A percentile compares a stretch with the other conserved stretches of the same genome.
These are phyloP conservation scores for Prunus dulcis DNA, from an alignment of 306 rosid genomes.

Conservation along the genomic window DNA sequence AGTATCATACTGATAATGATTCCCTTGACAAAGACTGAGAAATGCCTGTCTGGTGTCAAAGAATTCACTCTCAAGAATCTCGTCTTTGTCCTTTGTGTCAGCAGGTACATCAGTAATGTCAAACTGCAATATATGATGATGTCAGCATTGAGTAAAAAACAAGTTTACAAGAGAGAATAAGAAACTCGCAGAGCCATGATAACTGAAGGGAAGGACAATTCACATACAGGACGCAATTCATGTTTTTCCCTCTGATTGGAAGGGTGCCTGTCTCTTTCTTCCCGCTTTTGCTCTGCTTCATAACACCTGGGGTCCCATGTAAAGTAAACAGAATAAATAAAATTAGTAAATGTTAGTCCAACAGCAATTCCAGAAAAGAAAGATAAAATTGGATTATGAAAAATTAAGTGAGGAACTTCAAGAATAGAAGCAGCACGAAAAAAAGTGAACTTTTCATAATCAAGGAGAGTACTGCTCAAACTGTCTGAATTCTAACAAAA, in stretches of 20 bases:
- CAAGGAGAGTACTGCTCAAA: background rate
- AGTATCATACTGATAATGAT: slow-evolving; percentile 97
- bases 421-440: background rate
- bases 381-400: too few species aligned
- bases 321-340: background rate
- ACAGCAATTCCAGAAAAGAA: background rate
- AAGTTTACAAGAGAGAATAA: background rate
- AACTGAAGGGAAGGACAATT: slow-evolving; percentile 2
- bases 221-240: slow-evolving; percentile 59
- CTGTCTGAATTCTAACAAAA: background rate
- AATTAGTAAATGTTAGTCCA: slow-evolving; percentile 3
- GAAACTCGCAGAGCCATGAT: background rate
- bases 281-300: slow-evolving; percentile 77
- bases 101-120: slow-evolving; percentile 65
- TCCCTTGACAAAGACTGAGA: slow-evolving; percentile 98
- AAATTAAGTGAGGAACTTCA: background rate
- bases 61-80: slow-evolving; percentile 97
- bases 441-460: background rate
- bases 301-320: slow-evolving; percentile 54
- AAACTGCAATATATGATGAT: slow-evolving; percentile 41
- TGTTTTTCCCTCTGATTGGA: slow-evolving; percentile 84
- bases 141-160: slow-evolving; percentile 4
- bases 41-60: slow-evolving; percentile 99
- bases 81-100: slow-evolving; percentile 95
- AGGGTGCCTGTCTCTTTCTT: slow-evolving; percentile 93